Evolutionary conservation across 106 monocot species (phyloP).

Genomic region (Chionographis japonica): DNA sequence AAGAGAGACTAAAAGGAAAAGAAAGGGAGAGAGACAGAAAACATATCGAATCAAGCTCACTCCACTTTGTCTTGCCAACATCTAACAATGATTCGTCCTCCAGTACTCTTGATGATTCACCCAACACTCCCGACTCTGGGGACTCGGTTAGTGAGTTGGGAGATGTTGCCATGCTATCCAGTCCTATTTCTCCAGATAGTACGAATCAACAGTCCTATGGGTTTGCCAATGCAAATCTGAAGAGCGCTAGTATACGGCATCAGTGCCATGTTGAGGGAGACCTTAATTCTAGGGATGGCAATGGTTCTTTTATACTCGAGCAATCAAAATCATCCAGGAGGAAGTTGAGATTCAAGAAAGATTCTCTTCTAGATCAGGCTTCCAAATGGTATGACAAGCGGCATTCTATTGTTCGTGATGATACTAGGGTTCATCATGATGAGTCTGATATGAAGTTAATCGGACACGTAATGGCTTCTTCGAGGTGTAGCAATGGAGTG

Average conservation of each 20-base stretch:
- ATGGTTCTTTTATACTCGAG: conserved; percentile 41
- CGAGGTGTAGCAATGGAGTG: conserved; percentile 28
- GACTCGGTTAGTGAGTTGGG: conserved; percentile 37
- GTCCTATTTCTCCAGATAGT: conserved; percentile 12
- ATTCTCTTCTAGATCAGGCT: conserved; percentile 21
- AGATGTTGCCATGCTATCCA: conserved; percentile 15
- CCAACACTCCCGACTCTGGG: conserved; percentile 20
- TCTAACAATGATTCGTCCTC: conserved; percentile 27
- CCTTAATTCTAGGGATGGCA: conserved; percentile 15
- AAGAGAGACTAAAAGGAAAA: conserved; percentile 83
- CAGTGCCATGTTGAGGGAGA: conserved; percentile 31
- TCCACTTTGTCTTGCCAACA: neutral
- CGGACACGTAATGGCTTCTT: conserved; percentile 6
- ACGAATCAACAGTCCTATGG: conserved; percentile 21
- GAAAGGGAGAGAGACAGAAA: conserved; percentile 60
- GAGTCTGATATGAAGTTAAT: conserved; percentile 9
- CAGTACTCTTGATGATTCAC: conserved; percentile 26
- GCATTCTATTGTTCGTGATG: neutral
- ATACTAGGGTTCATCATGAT: conserved; percentile 7
- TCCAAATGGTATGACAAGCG: conserved; percentile 35
- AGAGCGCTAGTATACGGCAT: conserved; percentile 16
- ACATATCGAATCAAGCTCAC: conserved; percentile 30
- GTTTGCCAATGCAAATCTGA: neutral
- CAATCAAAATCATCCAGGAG: conserved; percentile 69
- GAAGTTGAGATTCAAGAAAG: conserved; percentile 48